A percentile compares a stretch with the other conserved stretches of the same genome.
phyloP scores from a whole-genome alignment of 805 yeast species.

The Yarrowia porcina region DNA sequence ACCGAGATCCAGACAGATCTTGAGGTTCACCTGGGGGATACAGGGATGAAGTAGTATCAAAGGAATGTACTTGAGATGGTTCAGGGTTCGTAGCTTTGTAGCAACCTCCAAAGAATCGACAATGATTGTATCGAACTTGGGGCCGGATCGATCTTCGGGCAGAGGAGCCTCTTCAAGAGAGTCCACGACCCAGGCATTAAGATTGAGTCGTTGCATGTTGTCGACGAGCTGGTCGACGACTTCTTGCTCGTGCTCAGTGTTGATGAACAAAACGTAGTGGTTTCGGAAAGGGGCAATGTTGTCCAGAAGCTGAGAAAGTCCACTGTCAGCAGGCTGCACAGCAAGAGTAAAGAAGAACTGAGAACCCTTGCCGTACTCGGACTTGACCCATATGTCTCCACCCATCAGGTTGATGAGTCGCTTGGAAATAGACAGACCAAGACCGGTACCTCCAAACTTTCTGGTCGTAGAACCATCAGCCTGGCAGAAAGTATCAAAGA shows the following conservation, averaged over 20 bases:
- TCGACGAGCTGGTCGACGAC: conserved; percentile 52
- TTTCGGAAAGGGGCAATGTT: conserved; percentile 66
- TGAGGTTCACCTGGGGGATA: conserved; percentile 72
- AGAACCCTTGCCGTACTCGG: conserved; percentile 76
- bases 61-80: conserved; percentile 82
- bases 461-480: conserved; percentile 93
- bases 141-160: conserved; percentile 37
- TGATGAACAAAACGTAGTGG: conserved; percentile 67
- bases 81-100: conserved; percentile 59
- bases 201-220: conserved; percentile 52
- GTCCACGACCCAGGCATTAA: conserved; percentile 59
- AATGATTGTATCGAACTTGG: conserved; percentile 72
- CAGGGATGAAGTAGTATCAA: conserved; percentile 73
- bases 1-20: conserved; percentile 79
- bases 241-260: conserved; percentile 55
- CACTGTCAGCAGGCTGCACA: conserved; percentile 66
- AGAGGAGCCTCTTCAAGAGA: conserved; percentile 57
- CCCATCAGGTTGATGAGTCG: conserved; percentile 88
- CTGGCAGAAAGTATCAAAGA: conserved; percentile 86
- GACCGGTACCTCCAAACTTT: conserved; percentile 90
- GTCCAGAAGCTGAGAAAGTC: conserved; percentile 62
- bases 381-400: conserved; percentile 88
- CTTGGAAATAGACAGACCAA: conserved; percentile 83
- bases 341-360: conserved; percentile 77
- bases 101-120: conserved; percentile 79